Conservation (phyloP, 208 protist species). For the Wallacemonas sp. region DNA sequence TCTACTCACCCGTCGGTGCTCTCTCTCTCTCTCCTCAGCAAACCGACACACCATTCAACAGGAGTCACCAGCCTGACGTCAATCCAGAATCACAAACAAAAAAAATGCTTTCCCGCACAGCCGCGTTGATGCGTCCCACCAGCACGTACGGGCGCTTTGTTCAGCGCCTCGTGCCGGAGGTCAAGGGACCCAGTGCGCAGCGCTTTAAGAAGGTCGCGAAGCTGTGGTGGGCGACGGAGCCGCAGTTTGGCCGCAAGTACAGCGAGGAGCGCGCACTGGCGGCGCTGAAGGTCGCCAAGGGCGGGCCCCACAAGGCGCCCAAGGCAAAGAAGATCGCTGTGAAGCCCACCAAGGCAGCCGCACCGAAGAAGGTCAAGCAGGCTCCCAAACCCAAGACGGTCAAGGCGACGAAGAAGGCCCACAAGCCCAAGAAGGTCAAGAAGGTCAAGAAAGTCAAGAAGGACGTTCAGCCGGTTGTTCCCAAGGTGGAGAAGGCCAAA, state of each 20-base stretch:
- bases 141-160: conserved; percentile 16
- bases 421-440: conserved; percentile 9
- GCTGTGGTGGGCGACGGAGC: conserved; percentile 21
- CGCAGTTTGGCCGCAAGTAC: conserved; percentile 4
- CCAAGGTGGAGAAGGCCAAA: conserved; percentile 16
- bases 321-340: conserved; percentile 12
- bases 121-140: neutral
- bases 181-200: conserved; percentile 2
- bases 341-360: conserved; percentile 3
- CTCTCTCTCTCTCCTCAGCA: no score
- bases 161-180: neutral
- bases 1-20: no score
- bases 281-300: conserved; percentile 7
- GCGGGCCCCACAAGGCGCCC: neutral
- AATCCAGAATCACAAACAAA: neutral
- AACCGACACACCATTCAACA: no score
- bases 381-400: neutral
- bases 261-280: conserved; percentile 6
- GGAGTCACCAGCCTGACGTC: no score
- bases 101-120: neutral
- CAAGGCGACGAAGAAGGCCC: conserved; percentile 1
- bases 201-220: conserved; percentile 9
- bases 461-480: no score
- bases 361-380: conserved; percentile 1
- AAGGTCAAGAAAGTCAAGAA: conserved; percentile 15